Percentiles rank a stretch among this genome's conserved stretches.
Evolutionary conservation across 1,284 basidiomycete genomes (phyloP).

Genomic region (Cystobasidium sp.): DNA sequence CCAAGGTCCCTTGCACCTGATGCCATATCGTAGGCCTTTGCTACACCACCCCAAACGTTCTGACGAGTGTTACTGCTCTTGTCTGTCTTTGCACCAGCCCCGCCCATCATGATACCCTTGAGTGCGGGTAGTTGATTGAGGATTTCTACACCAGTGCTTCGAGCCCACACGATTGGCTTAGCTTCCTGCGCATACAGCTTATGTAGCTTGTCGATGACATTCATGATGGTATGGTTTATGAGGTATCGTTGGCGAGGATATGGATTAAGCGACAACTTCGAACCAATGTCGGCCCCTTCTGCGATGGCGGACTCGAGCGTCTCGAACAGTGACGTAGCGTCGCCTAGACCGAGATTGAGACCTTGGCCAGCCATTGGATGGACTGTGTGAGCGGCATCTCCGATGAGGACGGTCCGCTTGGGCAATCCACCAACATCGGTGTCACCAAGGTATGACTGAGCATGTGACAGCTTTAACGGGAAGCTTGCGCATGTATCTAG

Average conservation of each 20-base stretch:
- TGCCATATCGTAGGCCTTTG: slow-evolving; percentile 31
- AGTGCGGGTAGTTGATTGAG: slow-evolving; percentile 82
- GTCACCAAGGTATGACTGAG: slow-evolving; percentile 79
- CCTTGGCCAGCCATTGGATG: slow-evolving; percentile 99
- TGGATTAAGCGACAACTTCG: slow-evolving; percentile 71
- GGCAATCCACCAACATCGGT: slow-evolving; percentile 62
- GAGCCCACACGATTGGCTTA: slow-evolving; percentile 77
- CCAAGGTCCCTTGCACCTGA: slow-evolving; percentile 27
- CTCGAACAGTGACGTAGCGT: slow-evolving; percentile 72
- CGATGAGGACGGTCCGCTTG: slow-evolving; percentile 79
- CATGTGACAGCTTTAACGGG: slow-evolving; percentile 85
- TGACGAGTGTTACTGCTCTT: background rate
- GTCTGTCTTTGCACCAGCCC: slow-evolving; percentile 65
- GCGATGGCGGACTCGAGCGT: slow-evolving; percentile 63
- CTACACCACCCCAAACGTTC: slow-evolving; percentile 28
- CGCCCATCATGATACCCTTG: slow-evolving; percentile 80
- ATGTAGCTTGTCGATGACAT: slow-evolving; percentile 83
- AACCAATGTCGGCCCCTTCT: slow-evolving; percentile 81
- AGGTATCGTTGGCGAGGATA: slow-evolving; percentile 82
- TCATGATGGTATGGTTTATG: slow-evolving; percentile 81
- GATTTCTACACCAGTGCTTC: slow-evolving; percentile 84
- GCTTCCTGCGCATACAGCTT: slow-evolving; percentile 74
- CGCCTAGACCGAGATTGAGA: slow-evolving; percentile 87
- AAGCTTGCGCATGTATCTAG: slow-evolving; percentile 82
- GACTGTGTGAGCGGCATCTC: slow-evolving; percentile 93